Base-by-base conservation (phyloP, 2,329 filamentous ascomycete genomes). In the Teratosphaeria epicoccoides region DNA sequence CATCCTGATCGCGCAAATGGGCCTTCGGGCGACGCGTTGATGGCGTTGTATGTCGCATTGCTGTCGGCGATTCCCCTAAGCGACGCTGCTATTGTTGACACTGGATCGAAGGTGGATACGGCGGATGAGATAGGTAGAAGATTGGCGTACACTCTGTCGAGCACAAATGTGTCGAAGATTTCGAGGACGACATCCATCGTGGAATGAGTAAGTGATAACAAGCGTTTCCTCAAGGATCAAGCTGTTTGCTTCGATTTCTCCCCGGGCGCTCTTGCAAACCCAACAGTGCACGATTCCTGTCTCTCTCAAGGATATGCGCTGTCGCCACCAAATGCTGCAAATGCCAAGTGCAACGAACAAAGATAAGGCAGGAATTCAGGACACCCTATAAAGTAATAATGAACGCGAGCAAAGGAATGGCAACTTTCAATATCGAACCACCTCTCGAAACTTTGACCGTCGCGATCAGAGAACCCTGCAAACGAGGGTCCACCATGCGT, bases 141-240 rank as follows among this genome's bases (percentile, higher is more conserved):
- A 29, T 73, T 76, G 47, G 89, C 84, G 67, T 94, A 96, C 53
- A 86, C 61, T 60, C 84, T 80, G 72, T 97, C 91, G 70, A 85
- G 85, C 57, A 90, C 63, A 64, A 85, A 88, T 62, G 84, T 87
- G 72, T 97, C 91, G 71, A 81, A 79, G 54, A 90, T 63, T 71
- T 96, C 90, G 59, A 96, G 84, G 45, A 93, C 82, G 72, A 96
- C 82, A 76, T 97, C 91, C 91, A 97, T 96, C 12, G 33, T 17
- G 33, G 6, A 9, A 17, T 17, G 33, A 7, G 33, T 40, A 17
- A 14, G 33, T 17, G 10, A 10, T 29, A 14, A 29, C 10, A 14
- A 10, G 28, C 4, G 4, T 14, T 40, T 17, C n/a, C 33, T 14
- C 33, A 14, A 10, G 28, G 10, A 14, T 29, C 28, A 14, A 29